Percentiles rank a stretch among this genome's conserved stretches.
Conservation (phyloP, 1,139 yeast genomes). For the Protomyces inouyei region DNA sequence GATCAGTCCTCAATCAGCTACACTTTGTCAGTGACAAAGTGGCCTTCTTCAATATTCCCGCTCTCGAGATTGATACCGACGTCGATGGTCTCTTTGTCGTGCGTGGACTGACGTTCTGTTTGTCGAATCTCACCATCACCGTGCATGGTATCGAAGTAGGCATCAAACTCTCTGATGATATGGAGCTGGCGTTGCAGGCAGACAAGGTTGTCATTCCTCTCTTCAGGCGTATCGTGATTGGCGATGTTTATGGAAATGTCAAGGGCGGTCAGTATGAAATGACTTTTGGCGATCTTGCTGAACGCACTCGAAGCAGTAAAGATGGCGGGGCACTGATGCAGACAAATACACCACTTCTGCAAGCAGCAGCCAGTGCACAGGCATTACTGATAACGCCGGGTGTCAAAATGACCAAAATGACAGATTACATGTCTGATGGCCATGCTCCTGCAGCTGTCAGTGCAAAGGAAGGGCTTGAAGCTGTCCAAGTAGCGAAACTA, state of each 20-base stretch:
- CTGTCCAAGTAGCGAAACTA: constrained; percentile 6
- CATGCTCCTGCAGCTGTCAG: constrained; percentile 14
- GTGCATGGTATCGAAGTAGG: constrained; percentile 25
- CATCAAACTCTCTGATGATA: constrained; percentile 22
- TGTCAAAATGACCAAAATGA: constrained; percentile 8
- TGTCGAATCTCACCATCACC: constrained; percentile 12
- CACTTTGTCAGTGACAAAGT: constrained; percentile 23
- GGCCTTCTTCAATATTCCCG: constrained; percentile 24
- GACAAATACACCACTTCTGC: constrained; percentile 19
- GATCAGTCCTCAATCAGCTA: constrained; percentile 2
- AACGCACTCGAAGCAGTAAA: neutral
- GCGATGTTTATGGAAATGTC: constrained; percentile 21
- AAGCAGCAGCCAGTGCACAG: constrained; percentile 12
- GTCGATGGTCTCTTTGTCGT: constrained; percentile 25
- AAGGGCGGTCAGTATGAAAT: constrained; percentile 25
- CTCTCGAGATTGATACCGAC: constrained; percentile 23
- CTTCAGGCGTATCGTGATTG: constrained; percentile 15
- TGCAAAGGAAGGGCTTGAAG: constrained; percentile 1
- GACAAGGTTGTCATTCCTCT: constrained; percentile 14
- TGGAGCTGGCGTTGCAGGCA: constrained; percentile 20
- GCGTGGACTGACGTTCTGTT: constrained; percentile 12
- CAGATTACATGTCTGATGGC: constrained; percentile 18
- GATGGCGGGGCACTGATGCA: constrained; percentile 21
- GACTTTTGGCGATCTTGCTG: constrained; percentile 22
- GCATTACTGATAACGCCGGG: neutral